A percentile compares a stretch with the other conserved stretches of the same genome.
phyloP scores from a whole-genome alignment of 371 early-diverging fungal species.

The Mucor sp. region DNA sequence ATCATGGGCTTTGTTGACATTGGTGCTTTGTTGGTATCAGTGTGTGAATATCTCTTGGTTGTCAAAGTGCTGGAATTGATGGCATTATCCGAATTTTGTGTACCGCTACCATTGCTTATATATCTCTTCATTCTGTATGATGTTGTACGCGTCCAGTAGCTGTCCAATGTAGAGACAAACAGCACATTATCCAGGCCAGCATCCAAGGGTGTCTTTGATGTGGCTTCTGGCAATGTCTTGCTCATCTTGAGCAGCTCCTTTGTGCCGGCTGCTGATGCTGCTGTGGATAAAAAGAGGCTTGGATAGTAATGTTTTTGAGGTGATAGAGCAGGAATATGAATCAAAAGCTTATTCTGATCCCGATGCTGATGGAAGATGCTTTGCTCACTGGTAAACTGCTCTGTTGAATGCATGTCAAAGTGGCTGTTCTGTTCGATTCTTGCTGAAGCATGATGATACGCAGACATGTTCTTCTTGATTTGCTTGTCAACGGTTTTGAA shows the following conservation, averaged over 20 bases:
- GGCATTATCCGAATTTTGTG: not conserved
- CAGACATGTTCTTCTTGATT: not conserved
- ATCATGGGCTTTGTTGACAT: not conserved
- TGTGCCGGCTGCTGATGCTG: not conserved
- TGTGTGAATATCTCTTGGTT: conserved; percentile 63
- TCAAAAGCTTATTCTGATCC: conserved; percentile 1
- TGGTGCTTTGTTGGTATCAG: conserved; percentile 32
- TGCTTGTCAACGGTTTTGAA: not conserved
- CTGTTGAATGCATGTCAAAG: not conserved
- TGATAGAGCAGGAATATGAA: not conserved
- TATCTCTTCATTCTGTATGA: conserved; percentile 12
- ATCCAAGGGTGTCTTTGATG: conserved; percentile 14
- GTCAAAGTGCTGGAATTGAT: conserved; percentile 25
- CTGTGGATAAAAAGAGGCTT: not conserved
- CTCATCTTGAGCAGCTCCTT: not conserved
- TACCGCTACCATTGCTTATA: not conserved
- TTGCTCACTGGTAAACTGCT: not conserved
- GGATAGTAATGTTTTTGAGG: not conserved
- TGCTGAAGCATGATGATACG: not conserved
- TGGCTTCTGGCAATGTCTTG: not conserved
- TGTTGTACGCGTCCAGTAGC: conserved; percentile 14
- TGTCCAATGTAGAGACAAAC: conserved; percentile 17
- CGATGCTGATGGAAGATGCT: not conserved
- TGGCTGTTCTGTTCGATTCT: not conserved
- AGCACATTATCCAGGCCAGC: conserved; percentile 13